phyloP scores from a whole-genome alignment of 495 filamentous ascomycete genomes.

The Melanomma pulvis-pyrius region DNA sequence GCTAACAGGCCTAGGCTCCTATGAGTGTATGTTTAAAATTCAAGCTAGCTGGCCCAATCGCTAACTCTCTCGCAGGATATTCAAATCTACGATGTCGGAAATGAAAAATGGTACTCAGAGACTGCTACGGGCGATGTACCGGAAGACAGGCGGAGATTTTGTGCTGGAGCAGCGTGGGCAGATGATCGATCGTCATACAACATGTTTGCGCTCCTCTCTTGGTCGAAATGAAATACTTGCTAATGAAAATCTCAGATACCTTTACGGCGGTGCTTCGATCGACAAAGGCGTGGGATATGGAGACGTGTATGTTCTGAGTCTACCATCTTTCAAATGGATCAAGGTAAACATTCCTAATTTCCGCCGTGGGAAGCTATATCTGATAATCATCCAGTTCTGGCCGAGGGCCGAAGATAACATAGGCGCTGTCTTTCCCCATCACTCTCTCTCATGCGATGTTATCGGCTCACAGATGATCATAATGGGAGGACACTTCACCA shows the following conservation, averaged over 20 bases:
- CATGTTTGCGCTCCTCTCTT: constrained; percentile 47
- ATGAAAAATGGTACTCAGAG: constrained; percentile 56
- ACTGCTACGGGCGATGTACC: constrained; percentile 54
- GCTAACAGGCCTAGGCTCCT: constrained; percentile 2
- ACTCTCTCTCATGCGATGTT: constrained; percentile 55
- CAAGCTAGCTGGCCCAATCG: constrained; percentile 27
- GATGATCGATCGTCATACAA: constrained; percentile 57
- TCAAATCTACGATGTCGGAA: constrained; percentile 57
- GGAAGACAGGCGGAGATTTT: constrained; percentile 53
- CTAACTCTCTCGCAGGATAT: constrained; percentile 41
- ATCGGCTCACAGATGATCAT: constrained; percentile 52
- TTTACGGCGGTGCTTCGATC: constrained; percentile 54
- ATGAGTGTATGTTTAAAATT: constrained; percentile 7
- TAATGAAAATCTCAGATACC: constrained; percentile 46
- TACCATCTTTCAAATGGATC: constrained; percentile 59
- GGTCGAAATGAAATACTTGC: not conserved
- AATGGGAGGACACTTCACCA: constrained; percentile 50
- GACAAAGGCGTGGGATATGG: constrained; percentile 51
- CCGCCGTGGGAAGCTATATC: not conserved
- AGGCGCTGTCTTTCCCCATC: constrained; percentile 47
- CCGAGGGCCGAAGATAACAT: constrained; percentile 30
- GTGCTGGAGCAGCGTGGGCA: constrained; percentile 55
- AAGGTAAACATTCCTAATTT: constrained; percentile 41
- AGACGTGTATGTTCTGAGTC: constrained; percentile 60
- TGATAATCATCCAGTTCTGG: constrained; percentile 14